phyloP scores from a whole-genome alignment of 495 filamentous ascomycete genomes.

The Hyphodiscus hymeniophilus region DNA sequence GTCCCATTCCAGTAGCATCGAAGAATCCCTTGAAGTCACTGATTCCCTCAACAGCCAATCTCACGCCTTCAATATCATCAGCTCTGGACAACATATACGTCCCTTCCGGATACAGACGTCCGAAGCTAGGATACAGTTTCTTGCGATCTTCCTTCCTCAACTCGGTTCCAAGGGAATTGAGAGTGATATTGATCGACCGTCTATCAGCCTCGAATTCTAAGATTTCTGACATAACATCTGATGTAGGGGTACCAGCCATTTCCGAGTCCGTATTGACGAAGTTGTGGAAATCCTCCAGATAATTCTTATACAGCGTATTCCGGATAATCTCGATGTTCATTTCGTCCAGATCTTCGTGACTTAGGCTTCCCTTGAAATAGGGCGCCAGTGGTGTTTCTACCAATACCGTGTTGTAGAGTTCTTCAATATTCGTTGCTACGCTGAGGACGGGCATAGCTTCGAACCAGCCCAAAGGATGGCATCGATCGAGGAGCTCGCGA shows the following conservation, averaged over 20 bases:
- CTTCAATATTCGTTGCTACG: slow-evolving; percentile 95
- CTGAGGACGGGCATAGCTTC: slow-evolving; percentile 97
- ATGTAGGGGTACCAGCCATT: slow-evolving; percentile 77
- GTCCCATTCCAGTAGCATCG: slow-evolving; percentile 79
- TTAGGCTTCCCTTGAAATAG: slow-evolving; percentile 94
- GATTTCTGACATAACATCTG: slow-evolving; percentile 90
- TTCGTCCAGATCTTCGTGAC: slow-evolving; percentile 94
- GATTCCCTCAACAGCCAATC: slow-evolving; percentile 85
- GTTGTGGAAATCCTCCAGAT: slow-evolving; percentile 92
- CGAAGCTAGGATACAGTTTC: slow-evolving; percentile 93
- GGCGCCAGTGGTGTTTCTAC: slow-evolving; percentile 93
- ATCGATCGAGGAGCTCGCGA: slow-evolving; percentile 86
- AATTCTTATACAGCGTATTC: slow-evolving; percentile 99
- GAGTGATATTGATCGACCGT: slow-evolving; percentile 95
- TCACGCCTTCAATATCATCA: slow-evolving; percentile 89
- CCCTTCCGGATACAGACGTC: slow-evolving; percentile 85
- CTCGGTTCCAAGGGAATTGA: slow-evolving; percentile 98
- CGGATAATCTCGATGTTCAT: slow-evolving; percentile 99
- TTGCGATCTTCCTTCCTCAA: slow-evolving; percentile 86
- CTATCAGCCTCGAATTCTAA: slow-evolving; percentile 95
- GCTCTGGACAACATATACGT: slow-evolving; percentile 91
- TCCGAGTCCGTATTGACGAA: slow-evolving; percentile 84
- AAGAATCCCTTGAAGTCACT: slow-evolving; percentile 91
- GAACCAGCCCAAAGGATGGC: slow-evolving; percentile 97
- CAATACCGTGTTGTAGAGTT: slow-evolving; percentile 94